These are phyloP conservation scores for Heliamphora ciliata DNA, from an alignment of 179 eudicot species.

Conservation along the genomic window DNA sequence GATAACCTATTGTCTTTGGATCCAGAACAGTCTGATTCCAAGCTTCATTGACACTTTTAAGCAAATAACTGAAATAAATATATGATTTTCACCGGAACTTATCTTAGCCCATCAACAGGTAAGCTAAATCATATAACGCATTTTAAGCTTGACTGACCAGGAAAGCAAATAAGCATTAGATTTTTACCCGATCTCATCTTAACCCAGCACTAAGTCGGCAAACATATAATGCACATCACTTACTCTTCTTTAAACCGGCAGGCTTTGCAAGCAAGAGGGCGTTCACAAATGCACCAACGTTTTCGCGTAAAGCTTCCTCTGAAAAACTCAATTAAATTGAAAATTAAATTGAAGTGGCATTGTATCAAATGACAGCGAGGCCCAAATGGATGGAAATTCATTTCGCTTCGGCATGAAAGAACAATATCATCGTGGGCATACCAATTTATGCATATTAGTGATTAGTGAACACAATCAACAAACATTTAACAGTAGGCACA, in stretches of 20 bases:
- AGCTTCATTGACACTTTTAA: neutral
- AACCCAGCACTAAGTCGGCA: slow-evolving; percentile 7
- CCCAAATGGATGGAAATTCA: slow-evolving; percentile 4
- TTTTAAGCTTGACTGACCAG: neutral
- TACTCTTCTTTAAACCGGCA: slow-evolving; percentile 84
- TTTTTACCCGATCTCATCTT: neutral
- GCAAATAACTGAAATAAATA: neutral
- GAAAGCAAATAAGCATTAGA: neutral
- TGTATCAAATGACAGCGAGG: neutral
- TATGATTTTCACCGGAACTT: neutral
- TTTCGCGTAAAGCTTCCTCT: slow-evolving; percentile 77
- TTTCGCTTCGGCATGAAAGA: neutral
- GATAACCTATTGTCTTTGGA: neutral
- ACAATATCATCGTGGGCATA: neutral
- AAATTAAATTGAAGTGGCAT: neutral
- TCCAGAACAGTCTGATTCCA: neutral
- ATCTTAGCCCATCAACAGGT: neutral
- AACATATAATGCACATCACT: slow-evolving; percentile 22
- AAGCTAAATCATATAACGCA: neutral
- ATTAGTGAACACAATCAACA: neutral
- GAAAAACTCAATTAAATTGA: slow-evolving; percentile 29
- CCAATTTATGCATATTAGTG: neutral
- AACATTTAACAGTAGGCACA: neutral
- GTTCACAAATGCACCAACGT: slow-evolving; percentile 82
- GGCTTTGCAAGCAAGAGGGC: slow-evolving; percentile 94